Base-by-base conservation (phyloP, 2,329 filamentous ascomycete genomes). In the Trichoderma atrobrunneum region DNA sequence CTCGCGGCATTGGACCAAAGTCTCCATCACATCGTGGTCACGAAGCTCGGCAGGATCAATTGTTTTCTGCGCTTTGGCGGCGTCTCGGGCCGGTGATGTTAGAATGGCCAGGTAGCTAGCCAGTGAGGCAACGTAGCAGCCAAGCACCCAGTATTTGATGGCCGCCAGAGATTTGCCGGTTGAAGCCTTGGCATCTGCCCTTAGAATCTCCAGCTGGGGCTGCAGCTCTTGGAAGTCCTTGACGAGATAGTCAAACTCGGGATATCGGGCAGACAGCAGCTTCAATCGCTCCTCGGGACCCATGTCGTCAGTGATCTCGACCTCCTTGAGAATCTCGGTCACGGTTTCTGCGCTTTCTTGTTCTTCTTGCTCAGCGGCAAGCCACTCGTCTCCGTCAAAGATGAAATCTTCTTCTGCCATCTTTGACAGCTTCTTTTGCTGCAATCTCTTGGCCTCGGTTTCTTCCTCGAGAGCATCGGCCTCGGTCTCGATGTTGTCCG, bases 91-190 rank as follows among this genome's bases (percentile, higher is more conserved):
- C 1, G 93, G 91, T 0, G 94, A 97, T 12, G 94, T 93, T n/a
- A 99, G 84, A 43, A 98, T 88, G 48, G 95, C 93, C 80, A 99
- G 97, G 81, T 99, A 99, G 89, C 97, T 95, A 63, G 93, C 91
- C 76, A 99, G 86, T 1, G 93, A 88, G 57, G 93, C 94, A 28
- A 98, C 85, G 79, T 99, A 98, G 73, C 94, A 93, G 6, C 93
- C 91, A 51, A 97, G 85, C 12, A 95, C 90, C 80, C 93, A 91
- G 79, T 92, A 91, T 80, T 95, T 96, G 72, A 93, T 86, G 10
- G 90, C 85, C 26, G 88, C 84, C n/a, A 91, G 80, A 2, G 89
- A 88, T 71, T 83, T 85, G 73, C 80, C 83, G 12, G 82, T 81
- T 77, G 85, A 86, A 7, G 82, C 83, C 68, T 89, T 85, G 1